phyloP scores from a whole-genome alignment of 2,329 filamentous ascomycete genomes.

The Tolypocladium nubicola region DNA sequence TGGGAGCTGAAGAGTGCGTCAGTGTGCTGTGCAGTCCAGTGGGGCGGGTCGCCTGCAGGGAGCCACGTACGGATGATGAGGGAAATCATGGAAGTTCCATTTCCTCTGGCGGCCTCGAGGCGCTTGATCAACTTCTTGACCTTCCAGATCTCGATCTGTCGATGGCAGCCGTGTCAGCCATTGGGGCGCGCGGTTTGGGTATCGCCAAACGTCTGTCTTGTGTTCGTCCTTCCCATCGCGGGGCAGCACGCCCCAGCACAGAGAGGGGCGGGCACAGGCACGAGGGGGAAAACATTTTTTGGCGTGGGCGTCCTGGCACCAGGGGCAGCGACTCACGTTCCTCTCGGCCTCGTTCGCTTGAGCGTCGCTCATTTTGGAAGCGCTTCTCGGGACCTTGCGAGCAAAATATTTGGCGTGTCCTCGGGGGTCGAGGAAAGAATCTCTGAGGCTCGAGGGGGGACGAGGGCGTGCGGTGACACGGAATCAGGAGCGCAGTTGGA shows the following conservation, averaged over 20 bases:
- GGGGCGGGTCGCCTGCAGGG: not conserved
- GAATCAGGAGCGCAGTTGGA: constrained; percentile 9
- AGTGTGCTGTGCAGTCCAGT: not conserved
- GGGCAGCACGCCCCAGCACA: constrained; percentile 13
- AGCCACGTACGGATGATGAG: constrained; percentile 80
- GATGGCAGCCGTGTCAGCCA: constrained; percentile 9
- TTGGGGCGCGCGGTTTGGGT: not conserved
- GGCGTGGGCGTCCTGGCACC: not conserved
- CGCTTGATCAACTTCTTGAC: constrained; percentile 99
- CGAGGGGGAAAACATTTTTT: constrained; percentile 7
- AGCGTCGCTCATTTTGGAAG: constrained; percentile 70
- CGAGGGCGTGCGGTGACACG: constrained; percentile 4
- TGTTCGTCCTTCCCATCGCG: constrained; percentile 11
- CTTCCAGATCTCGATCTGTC: constrained; percentile 76
- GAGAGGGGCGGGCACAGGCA: constrained; percentile 14
- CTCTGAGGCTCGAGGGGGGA: constrained; percentile 5
- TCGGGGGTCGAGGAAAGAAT: constrained; percentile 3
- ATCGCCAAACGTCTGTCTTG: not conserved
- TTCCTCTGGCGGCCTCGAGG: constrained; percentile 91
- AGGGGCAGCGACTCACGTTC: constrained; percentile 49
- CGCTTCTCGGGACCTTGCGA: constrained; percentile 12
- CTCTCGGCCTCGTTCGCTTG: constrained; percentile 93
- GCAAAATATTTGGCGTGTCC: constrained; percentile 13
- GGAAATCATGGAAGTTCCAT: constrained; percentile 99
- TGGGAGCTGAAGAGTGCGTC: constrained; percentile 55